Percentiles rank a stretch among this genome's conserved stretches.
Conservation (phyloP, 2,329 filamentous ascomycete genomes). For the Leptographium flavum region DNA sequence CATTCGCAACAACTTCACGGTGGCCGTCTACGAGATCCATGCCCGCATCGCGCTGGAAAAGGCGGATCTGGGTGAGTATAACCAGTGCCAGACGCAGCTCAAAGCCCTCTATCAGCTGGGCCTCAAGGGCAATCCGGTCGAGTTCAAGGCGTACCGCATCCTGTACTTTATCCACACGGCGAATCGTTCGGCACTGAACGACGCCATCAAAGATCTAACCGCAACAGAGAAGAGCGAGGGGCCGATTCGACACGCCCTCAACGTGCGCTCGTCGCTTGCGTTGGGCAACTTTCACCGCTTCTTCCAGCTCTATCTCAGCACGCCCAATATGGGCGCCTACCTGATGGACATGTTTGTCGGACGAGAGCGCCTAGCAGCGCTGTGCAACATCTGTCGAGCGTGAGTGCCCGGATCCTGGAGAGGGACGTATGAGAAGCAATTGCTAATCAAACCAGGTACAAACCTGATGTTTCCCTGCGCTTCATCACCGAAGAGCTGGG, state of each 20-base stretch:
- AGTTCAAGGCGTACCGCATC: slow-evolving; percentile 99
- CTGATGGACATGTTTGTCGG: slow-evolving; percentile 99
- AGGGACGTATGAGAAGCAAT: not conserved
- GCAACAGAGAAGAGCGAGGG: slow-evolving; percentile 79
- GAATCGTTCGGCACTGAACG: slow-evolving; percentile 96
- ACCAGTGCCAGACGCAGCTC: slow-evolving; percentile 98
- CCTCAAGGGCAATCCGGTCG: slow-evolving; percentile 76
- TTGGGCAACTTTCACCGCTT: slow-evolving; percentile 96
- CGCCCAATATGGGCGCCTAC: slow-evolving; percentile 94
- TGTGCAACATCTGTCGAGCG: slow-evolving; percentile 91
- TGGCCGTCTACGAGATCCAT: slow-evolving; percentile 93
- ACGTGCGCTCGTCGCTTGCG: slow-evolving; percentile 81
- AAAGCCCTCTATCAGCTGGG: slow-evolving; percentile 79
- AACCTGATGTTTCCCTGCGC: slow-evolving; percentile 73
- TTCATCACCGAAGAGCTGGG: slow-evolving; percentile 93
- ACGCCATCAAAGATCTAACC: slow-evolving; percentile 97
- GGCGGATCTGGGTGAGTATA: slow-evolving; percentile 99
- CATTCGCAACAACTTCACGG: slow-evolving; percentile 92
- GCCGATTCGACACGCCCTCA: slow-evolving; percentile 79
- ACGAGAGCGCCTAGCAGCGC: slow-evolving; percentile 77
- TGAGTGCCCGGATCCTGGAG: slow-evolving; percentile 35
- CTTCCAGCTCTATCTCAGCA: slow-evolving; percentile 88
- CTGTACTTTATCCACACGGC: slow-evolving; percentile 98
- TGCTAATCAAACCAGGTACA: slow-evolving; percentile 50
- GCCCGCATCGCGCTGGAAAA: slow-evolving; percentile 95